Conservation (phyloP, 1,139 yeast species). For the Pichia sp. region DNA sequence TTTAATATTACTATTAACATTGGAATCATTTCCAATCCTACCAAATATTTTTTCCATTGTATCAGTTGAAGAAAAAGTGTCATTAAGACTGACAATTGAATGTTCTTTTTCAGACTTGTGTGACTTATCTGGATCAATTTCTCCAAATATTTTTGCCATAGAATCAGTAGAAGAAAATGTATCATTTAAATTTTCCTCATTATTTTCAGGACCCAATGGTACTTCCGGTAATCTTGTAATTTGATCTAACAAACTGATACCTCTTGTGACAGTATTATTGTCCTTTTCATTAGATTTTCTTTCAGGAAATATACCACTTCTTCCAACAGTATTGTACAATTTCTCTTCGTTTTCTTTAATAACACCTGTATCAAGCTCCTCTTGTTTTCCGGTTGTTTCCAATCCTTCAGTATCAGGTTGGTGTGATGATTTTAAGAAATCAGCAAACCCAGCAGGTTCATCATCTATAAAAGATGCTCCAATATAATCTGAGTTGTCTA, state of each 20-base stretch:
- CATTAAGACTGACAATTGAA: not conserved
- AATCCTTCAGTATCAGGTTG: not conserved
- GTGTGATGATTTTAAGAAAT: not conserved
- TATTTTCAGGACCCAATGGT: conserved; percentile 1
- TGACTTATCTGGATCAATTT: too few species aligned
- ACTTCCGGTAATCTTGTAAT: conserved; percentile 3
- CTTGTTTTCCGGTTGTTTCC: not conserved
- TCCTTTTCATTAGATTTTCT: not conserved
- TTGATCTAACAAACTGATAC: conserved; percentile 4
- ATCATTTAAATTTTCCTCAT: too few species aligned
- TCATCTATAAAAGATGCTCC: conserved; percentile 6
- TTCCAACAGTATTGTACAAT: too few species aligned
- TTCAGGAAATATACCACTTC: not conserved
- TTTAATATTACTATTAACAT: too few species aligned
- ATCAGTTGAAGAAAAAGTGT: conserved; percentile 3
- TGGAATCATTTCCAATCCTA: too few species aligned
- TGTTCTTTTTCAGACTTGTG: too few species aligned
- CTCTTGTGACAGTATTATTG: not conserved
- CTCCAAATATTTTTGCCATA: too few species aligned
- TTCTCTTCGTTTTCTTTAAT: not conserved
- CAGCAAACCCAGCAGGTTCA: not conserved
- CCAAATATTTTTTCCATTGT: conserved; percentile 2
- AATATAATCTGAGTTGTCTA: conserved; percentile 10
- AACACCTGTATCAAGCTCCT: not conserved
- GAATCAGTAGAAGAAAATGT: not conserved